Percentiles rank a stretch among this genome's conserved stretches.
phyloP scores from a whole-genome alignment of 148 eudicot genomes.

The Diospyros kaki region DNA sequence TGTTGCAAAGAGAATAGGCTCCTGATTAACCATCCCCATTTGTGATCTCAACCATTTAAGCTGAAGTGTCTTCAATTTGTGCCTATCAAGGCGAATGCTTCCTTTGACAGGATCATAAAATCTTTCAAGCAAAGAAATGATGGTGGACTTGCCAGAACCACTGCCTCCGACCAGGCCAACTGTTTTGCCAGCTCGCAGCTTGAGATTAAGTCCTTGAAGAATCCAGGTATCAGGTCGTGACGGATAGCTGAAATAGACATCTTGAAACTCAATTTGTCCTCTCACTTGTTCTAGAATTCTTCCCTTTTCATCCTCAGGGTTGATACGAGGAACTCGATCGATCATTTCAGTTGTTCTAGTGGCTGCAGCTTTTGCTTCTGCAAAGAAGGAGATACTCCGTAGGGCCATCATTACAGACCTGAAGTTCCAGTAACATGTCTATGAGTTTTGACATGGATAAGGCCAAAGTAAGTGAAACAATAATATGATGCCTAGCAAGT shows the following conservation, averaged over 20 bases:
- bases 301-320: slow-evolving; percentile 24
- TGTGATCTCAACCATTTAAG: slow-evolving; percentile 44
- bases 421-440: neutral
- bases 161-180: slow-evolving; percentile 47
- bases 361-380: slow-evolving; percentile 30
- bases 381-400: slow-evolving; percentile 32
- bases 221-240: slow-evolving; percentile 29
- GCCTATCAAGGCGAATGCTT: slow-evolving; percentile 37
- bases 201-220: slow-evolving; percentile 26
- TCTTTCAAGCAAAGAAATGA: slow-evolving; percentile 41
- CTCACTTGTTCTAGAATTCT: slow-evolving; percentile 15
- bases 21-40: slow-evolving; percentile 48
- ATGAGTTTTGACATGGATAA: neutral
- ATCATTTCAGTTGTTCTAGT: slow-evolving; percentile 31
- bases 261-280: slow-evolving; percentile 39
- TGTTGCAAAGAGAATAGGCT: slow-evolving; percentile 45
- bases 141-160: slow-evolving; percentile 55
- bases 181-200: slow-evolving; percentile 28
- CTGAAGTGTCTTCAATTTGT: slow-evolving; percentile 27
- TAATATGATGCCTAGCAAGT: neutral
- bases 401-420: slow-evolving; percentile 39
- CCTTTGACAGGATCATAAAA: slow-evolving; percentile 43
- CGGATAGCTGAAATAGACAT: slow-evolving; percentile 37
- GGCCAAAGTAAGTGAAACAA: neutral
- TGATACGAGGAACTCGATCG: slow-evolving; percentile 30